Evolutionary conservation across 2,329 filamentous ascomycete genomes (phyloP).

Genomic region (Colletotrichum plurivorum): DNA sequence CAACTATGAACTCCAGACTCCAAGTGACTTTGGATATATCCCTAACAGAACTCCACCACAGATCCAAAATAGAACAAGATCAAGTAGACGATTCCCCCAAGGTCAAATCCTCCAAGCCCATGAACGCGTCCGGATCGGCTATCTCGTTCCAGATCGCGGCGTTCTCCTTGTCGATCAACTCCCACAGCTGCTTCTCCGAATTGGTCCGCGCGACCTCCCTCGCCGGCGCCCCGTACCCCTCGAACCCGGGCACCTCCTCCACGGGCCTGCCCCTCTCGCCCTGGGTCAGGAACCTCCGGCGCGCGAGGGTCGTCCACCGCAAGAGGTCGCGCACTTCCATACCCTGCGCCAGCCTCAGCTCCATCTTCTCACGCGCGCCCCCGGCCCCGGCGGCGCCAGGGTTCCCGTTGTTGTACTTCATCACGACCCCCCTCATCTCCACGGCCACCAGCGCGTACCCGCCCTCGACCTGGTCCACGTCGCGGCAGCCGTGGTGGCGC

Average conservation of each 20-base stretch:
- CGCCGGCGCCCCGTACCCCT: slow-evolving; percentile 1
- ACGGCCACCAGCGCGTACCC: too few species aligned
- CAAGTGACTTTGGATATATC: background rate
- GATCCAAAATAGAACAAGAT: too few species aligned
- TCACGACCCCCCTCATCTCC: too few species aligned
- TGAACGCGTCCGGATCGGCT: too few species aligned
- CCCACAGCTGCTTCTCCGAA: slow-evolving; percentile 25
- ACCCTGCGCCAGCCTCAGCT: slow-evolving; percentile 15
- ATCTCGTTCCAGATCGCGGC: too few species aligned
- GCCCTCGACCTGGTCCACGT: slow-evolving; percentile 15
- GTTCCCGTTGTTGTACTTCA: too few species aligned
- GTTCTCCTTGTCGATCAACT: background rate
- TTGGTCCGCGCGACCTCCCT: background rate
- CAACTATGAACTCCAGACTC: background rate
- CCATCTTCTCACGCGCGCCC: slow-evolving; percentile 13
- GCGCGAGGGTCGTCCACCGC: slow-evolving; percentile 20
- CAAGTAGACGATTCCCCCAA: too few species aligned
- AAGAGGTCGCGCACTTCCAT: slow-evolving; percentile 25
- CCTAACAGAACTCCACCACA: too few species aligned
- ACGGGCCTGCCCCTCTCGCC: background rate
- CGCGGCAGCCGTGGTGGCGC: background rate
- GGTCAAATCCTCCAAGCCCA: too few species aligned
- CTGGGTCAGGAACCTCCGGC: slow-evolving; percentile 15
- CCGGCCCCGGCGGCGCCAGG: too few species aligned
- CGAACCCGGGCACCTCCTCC: slow-evolving; percentile 24